Base-by-base conservation (phyloP, 108 stramenopile species). In the Seminavis robusta region DNA sequence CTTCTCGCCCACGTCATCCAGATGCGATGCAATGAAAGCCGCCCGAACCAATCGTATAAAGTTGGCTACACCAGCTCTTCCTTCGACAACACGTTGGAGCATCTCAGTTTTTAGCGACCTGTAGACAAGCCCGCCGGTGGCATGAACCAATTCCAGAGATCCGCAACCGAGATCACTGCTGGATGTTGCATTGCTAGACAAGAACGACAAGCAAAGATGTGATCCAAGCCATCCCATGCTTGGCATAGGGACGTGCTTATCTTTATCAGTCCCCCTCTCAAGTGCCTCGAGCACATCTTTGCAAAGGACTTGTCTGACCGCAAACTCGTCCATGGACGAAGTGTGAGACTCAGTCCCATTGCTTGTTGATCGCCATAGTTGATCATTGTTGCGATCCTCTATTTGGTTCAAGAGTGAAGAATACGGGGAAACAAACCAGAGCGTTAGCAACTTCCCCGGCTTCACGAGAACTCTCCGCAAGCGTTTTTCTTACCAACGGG, bases 311-410 rank as follows among this genome's bases (percentile, higher is more conserved):
- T 93, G 92, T n/a, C 88, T 74, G 10, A 93, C 37, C 16, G 75
- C 56, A 56, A 82, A 86, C 56, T 93, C 92, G 47, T 93, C 92
- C 36, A 83, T 72, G 3, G 85, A 60, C 4, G 81, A 77, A 19
- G 92, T 89, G 60, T 90, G 92, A 0, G 86, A 87, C 67, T 93
- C 92, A 8, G 92, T 86, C 13, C 92, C 92, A 66, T 93, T 93
- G 28, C 63, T 73, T n/a, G 77, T 71, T 19, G 85, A 81, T 46
- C 92, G 79, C 86, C 84, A 89, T 10, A 93, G 70, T 32, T 89
- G 83, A 41, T 86, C 88, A 38, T 87, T 93, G 34, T 83, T 84
- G n/a, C 80, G 65, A 46, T 92, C 90, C 54, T 92, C 89, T 72
- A 58, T 25, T n/a, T n/a, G 25, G 51, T n/a, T 30, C 16, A 20